phyloP scores from a whole-genome alignment of 1,284 basidiomycete species.

The Naganishia albida region DNA sequence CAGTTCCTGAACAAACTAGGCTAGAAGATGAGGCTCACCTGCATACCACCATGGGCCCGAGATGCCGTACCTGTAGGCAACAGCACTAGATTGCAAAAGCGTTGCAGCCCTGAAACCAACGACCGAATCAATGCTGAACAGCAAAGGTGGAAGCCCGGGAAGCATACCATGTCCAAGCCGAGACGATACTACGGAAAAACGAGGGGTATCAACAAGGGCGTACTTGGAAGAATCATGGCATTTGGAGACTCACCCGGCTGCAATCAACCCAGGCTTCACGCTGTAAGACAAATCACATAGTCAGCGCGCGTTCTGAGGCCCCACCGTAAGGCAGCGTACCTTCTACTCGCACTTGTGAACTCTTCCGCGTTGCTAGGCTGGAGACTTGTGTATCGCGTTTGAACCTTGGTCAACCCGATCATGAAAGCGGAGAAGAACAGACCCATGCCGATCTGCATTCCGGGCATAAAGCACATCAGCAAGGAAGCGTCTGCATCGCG shows the following conservation, averaged over 20 bases:
- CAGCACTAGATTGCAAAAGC: slow-evolving; percentile 60
- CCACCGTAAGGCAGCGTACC: slow-evolving; percentile 31
- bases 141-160: slow-evolving; percentile 39
- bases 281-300: slow-evolving; percentile 59
- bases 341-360: slow-evolving; percentile 69
- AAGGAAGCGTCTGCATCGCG: slow-evolving; percentile 15
- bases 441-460: slow-evolving; percentile 65
- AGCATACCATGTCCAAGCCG: slow-evolving; percentile 61
- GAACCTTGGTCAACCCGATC: slow-evolving; percentile 53
- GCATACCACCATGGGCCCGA: slow-evolving; percentile 56
- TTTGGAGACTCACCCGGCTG: slow-evolving; percentile 66
- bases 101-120: not conserved
- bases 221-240: slow-evolving; percentile 48
- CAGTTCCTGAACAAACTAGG: not conserved
- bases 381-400: slow-evolving; percentile 47
- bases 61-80: slow-evolving; percentile 79
- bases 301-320: not conserved
- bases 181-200: slow-evolving; percentile 34
- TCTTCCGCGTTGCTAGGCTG: slow-evolving; percentile 61
- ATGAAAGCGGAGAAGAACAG: slow-evolving; percentile 79
- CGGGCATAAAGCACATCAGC: slow-evolving; percentile 13
- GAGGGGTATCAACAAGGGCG: slow-evolving; percentile 58
- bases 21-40: not conserved
- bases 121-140: slow-evolving; percentile 29
- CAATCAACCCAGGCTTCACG: slow-evolving; percentile 85